Percentiles rank a stretch among this genome's conserved stretches.
These are phyloP conservation scores for Phytophthora chlamydospora DNA, from an alignment of 352 stramenopile species.

Conservation along the genomic window DNA sequence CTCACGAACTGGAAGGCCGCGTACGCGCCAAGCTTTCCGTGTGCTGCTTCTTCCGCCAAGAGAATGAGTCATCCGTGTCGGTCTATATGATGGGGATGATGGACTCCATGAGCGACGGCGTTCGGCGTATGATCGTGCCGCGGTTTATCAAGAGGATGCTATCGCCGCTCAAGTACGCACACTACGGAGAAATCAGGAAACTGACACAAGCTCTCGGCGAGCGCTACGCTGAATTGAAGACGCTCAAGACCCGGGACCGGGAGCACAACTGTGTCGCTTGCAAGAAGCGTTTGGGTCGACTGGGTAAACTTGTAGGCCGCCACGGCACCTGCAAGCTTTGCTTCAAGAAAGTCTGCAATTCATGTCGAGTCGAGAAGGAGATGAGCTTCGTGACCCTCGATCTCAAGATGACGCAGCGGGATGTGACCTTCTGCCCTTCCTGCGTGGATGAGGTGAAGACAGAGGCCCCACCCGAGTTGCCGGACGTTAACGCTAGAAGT, in stretches of 20 bases:
- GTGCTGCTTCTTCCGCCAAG: conserved; percentile 49
- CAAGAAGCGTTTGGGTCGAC: conserved; percentile 26
- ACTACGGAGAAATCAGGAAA: conserved; percentile 53
- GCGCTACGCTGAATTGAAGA: conserved; percentile 26
- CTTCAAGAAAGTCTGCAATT: conserved; percentile 34
- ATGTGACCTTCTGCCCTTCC: conserved; percentile 38
- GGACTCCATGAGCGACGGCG: conserved; percentile 27
- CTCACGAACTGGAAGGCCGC: conserved; percentile 42
- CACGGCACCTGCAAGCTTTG: conserved; percentile 37
- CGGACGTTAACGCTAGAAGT: conserved; percentile 13
- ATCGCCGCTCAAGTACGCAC: conserved; percentile 33
- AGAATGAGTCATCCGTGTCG: conserved; percentile 32
- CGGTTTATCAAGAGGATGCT: conserved; percentile 40
- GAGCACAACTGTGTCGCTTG: conserved; percentile 24
- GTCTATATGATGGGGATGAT: conserved; percentile 44
- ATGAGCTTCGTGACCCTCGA: conserved; percentile 39
- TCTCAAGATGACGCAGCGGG: conserved; percentile 45
- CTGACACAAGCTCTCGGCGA: conserved; percentile 34
- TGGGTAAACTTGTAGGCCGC: conserved; percentile 22
- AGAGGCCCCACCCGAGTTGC: conserved; percentile 15
- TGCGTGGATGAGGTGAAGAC: conserved; percentile 26
- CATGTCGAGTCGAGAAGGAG: conserved; percentile 31
- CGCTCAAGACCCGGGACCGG: conserved; percentile 14
- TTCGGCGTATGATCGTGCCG: conserved; percentile 39
- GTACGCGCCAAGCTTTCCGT: conserved; percentile 52